Conservation (phyloP, 352 stramenopile species). For the Phytophthora fragariaefolia region DNA sequence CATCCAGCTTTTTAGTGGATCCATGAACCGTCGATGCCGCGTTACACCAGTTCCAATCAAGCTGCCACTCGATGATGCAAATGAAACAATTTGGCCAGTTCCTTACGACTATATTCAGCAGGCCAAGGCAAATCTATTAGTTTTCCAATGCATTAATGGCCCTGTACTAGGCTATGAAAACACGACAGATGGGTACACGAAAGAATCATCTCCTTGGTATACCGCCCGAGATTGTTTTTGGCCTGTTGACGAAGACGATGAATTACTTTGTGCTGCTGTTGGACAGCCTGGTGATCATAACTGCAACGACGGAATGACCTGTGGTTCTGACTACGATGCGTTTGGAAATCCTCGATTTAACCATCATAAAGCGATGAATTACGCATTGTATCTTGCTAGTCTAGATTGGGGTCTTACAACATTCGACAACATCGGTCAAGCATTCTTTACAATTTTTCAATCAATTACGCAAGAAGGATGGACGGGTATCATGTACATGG, state of each 20-base stretch:
- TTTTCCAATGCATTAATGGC: slow-evolving; percentile 48
- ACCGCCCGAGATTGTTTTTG: slow-evolving; percentile 90
- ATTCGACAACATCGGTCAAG: slow-evolving; percentile 93
- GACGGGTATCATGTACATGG: slow-evolving; percentile 93
- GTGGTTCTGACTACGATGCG: slow-evolving; percentile 74
- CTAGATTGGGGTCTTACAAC: slow-evolving; percentile 92
- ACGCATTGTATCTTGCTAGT: slow-evolving; percentile 57
- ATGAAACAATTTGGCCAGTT: slow-evolving; percentile 58
- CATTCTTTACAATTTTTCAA: slow-evolving; percentile 95
- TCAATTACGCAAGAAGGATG: slow-evolving; percentile 95
- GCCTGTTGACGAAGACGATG: slow-evolving; percentile 88
- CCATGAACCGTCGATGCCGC: slow-evolving; percentile 83
- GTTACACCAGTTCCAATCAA: slow-evolving; percentile 80
- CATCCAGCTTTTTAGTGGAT: slow-evolving; percentile 88
- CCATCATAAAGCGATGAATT: slow-evolving; percentile 49
- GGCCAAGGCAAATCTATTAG: slow-evolving; percentile 43
- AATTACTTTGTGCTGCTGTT: slow-evolving; percentile 67
- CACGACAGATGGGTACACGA: slow-evolving; percentile 42
- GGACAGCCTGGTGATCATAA: slow-evolving; percentile 57
- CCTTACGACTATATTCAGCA: slow-evolving; percentile 49
- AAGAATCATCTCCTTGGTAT: slow-evolving; percentile 77
- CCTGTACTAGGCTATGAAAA: slow-evolving; percentile 65
- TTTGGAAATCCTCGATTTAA: slow-evolving; percentile 76
- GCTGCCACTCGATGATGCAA: slow-evolving; percentile 43
- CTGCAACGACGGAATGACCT: slow-evolving; percentile 49